Evolutionary conservation across 1,284 basidiomycete genomes (phyloP).

Genomic region (Coniophora puteana): DNA sequence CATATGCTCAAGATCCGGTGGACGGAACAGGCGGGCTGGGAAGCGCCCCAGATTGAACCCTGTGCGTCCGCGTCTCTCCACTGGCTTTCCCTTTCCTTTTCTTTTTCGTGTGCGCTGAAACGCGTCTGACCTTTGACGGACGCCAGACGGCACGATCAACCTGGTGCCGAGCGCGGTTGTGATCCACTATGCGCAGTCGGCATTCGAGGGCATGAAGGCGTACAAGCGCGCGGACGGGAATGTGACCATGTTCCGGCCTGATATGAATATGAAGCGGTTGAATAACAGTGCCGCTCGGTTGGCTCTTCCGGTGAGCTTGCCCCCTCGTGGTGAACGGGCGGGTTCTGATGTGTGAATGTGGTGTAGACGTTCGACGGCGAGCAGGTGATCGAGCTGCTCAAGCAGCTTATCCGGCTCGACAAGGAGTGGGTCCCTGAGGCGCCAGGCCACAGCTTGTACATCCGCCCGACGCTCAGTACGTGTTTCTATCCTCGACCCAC

Average conservation of each 20-base stretch:
- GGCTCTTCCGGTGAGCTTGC: conserved; percentile 66
- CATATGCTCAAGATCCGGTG: conserved; percentile 92
- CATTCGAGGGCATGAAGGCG: conserved; percentile 97
- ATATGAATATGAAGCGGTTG: conserved; percentile 98
- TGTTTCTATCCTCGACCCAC: conserved; percentile 9
- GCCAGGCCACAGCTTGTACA: conserved; percentile 89
- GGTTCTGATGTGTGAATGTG: conserved; percentile 5
- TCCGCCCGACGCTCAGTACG: conserved; percentile 78
- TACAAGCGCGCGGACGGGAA: conserved; percentile 80
- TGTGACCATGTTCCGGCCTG: conserved; percentile 90
- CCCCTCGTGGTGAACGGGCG: not conserved
- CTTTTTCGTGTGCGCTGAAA: conserved; percentile 10
- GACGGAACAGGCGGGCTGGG: conserved; percentile 76
- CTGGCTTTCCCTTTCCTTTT: conserved; percentile 1
- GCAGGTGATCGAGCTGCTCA: conserved; percentile 81
- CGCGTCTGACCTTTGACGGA: not conserved
- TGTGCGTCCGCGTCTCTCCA: conserved; percentile 44
- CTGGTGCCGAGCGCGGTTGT: conserved; percentile 87
- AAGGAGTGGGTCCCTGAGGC: conserved; percentile 91
- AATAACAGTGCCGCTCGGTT: conserved; percentile 72
- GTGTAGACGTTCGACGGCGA: conserved; percentile 78
- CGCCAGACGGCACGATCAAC: conserved; percentile 65
- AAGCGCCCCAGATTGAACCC: conserved; percentile 77
- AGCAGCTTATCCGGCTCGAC: conserved; percentile 85
- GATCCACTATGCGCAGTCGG: conserved; percentile 88